A percentile compares a stretch with the other conserved stretches of the same genome.
Conservation (phyloP, 345 rosid species). For the Euphorbia tirucalli region DNA sequence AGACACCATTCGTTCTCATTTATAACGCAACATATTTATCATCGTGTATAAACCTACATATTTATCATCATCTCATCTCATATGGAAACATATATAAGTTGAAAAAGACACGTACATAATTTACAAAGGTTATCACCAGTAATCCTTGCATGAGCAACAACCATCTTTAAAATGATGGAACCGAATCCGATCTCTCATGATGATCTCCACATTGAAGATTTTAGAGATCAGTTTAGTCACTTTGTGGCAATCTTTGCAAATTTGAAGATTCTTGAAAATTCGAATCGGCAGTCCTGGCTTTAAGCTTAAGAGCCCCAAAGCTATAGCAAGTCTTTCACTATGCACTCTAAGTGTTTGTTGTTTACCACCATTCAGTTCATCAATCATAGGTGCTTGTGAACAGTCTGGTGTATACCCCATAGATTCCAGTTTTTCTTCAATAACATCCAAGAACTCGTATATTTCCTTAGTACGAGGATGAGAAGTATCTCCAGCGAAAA, state of each 20-base stretch:
- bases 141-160: conserved; percentile 68
- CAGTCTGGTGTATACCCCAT: conserved; percentile 47
- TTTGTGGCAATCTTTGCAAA: conserved; percentile 72
- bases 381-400: conserved; percentile 37
- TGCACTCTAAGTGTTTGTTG: conserved; percentile 55
- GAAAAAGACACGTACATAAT: no score
- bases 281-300: conserved; percentile 62
- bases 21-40: no score
- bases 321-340: conserved; percentile 82
- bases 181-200: conserved; percentile 69
- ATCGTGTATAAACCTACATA: no score
- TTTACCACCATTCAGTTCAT: conserved; percentile 42
- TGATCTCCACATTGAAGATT: conserved; percentile 58
- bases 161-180: conserved; percentile 80
- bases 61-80: no score
- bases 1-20: no score
- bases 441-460: conserved; percentile 47
- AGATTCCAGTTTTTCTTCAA: conserved; percentile 47
- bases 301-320: conserved; percentile 60
- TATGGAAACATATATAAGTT: no score
- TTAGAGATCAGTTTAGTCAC: conserved; percentile 64
- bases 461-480: conserved; percentile 63
- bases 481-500: conserved; percentile 78
- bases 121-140: conserved; percentile 42
- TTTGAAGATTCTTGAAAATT: conserved; percentile 70